A percentile compares a stretch with the other conserved stretches of the same genome.
phyloP scores from a whole-genome alignment of 352 stramenopile genomes.

The Phytophthora ramorum region DNA sequence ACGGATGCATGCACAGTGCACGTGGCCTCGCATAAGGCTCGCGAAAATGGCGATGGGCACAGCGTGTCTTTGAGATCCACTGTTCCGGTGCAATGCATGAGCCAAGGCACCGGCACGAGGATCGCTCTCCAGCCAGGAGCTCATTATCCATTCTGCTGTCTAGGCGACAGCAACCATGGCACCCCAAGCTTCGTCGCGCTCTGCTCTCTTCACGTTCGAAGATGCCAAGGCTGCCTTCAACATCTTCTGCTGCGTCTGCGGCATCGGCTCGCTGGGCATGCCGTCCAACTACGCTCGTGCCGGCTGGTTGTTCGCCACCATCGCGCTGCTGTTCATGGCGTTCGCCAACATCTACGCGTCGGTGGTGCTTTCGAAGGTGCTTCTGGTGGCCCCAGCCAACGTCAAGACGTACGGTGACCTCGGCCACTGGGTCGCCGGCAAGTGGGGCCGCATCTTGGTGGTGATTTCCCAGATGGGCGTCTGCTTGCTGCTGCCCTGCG shows the following conservation, averaged over 20 bases:
- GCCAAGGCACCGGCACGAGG: constrained; percentile 18
- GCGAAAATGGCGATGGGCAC: constrained; percentile 8
- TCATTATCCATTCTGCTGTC: constrained; percentile 25
- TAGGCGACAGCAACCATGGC: constrained; percentile 13
- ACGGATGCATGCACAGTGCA: constrained; percentile 13
- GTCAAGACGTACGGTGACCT: constrained; percentile 63
- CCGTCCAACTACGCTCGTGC: constrained; percentile 61
- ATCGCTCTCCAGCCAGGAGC: background rate
- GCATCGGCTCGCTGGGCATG: constrained; percentile 64
- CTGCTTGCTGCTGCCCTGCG: constrained; percentile 47
- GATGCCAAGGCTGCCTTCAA: constrained; percentile 55
- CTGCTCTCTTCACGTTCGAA: constrained; percentile 51
- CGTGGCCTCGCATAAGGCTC: no score
- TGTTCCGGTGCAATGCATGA: constrained; percentile 4
- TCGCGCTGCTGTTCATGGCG: constrained; percentile 61
- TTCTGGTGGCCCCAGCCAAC: constrained; percentile 48
- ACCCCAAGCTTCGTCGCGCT: constrained; percentile 10
- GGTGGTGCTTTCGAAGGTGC: constrained; percentile 53
- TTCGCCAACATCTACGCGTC: constrained; percentile 56
- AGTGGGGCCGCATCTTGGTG: constrained; percentile 41
- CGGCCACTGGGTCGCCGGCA: constrained; percentile 51
- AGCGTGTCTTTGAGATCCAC: constrained; percentile 22
- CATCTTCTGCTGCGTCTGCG: constrained; percentile 58
- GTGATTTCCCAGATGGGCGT: constrained; percentile 49
- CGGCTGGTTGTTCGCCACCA: constrained; percentile 38